These are phyloP conservation scores for Alternaria brassicae DNA, from an alignment of 2,329 filamentous ascomycete genomes.

Conservation along the genomic window DNA sequence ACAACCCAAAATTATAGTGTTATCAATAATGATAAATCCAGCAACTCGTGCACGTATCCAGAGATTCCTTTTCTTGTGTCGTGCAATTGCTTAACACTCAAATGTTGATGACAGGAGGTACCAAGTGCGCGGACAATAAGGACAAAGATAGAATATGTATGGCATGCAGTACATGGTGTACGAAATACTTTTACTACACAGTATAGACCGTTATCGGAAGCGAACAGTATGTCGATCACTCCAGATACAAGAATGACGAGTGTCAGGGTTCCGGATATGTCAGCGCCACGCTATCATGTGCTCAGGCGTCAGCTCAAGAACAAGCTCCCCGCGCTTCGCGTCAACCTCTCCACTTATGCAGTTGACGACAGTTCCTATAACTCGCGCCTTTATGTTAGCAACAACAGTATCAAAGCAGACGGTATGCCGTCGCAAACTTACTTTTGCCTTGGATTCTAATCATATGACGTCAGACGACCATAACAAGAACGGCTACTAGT, in stretches of 20 bases:
- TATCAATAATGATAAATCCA: too few relatives aligned
- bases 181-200: background rate
- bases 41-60: background rate
- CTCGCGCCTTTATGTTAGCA: background rate
- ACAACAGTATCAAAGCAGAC: background rate
- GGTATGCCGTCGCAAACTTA: conserved; percentile 7
- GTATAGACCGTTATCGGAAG: background rate
- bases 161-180: background rate
- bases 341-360: conserved; percentile 17
- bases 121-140: too few relatives aligned
- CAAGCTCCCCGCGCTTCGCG: conserved; percentile 21
- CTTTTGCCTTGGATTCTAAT: conserved; percentile 56
- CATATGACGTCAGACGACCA: conserved; percentile 32
- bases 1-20: too few relatives aligned
- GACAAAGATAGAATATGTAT: background rate
- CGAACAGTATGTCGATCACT: background rate
- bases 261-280: conserved; percentile 26
- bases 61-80: background rate
- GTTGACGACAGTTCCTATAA: conserved; percentile 10
- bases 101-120: too few relatives aligned
- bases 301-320: conserved; percentile 31
- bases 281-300: conserved; percentile 37
- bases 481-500: conserved; percentile 1
- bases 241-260: conserved; percentile 9
- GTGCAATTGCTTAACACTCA: background rate